Evolutionary conservation across 164 flowering plant species (phyloP), one percentile per base, ranked within the genome.

Genomic region (Litsea cubeba): DNA sequence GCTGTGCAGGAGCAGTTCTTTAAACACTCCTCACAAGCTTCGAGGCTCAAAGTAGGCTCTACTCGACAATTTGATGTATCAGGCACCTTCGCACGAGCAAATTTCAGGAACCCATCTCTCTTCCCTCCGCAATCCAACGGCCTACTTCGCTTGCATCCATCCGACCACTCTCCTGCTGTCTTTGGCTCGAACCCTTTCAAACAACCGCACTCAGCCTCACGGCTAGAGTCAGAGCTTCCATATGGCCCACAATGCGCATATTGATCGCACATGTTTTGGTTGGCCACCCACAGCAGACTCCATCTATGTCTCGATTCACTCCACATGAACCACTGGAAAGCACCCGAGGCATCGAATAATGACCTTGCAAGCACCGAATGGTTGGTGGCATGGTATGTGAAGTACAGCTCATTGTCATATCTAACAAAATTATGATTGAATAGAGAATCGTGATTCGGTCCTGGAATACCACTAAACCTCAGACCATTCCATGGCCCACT

Each of bases 401-500:
- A 91, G 22, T 66, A 82, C 0, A 82, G 82, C 74, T 83, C 87
- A 0, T 79, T 70, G n/a, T 28, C 22, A 25, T 79, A 72, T 1
- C 7, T 8, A 0, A 73, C 73, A 62, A 88, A 86, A 1, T 20
- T 23, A 75, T 83, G 40, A 10, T 5, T 32, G 51, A 32, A 3
- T 51, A 40, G 3, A 82, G 17, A 14, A 67, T 50, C 3, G 74
- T 3, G 0, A 57, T 51, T 74, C 90, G 87, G 81, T 17, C 82
- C 87, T 3, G 93, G 92, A 0, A 85, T 83, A 1, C 94, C 94
- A 24, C 87, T 87, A 60, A 85, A 91, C 35, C 85, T 58, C 0
- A 65, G 8, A 0, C 94, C 94, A 64, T 85, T 85, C 91, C 90
- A 90, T 3, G 91, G 89, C 5, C 97, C 94, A 46, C 85, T 83